Evolutionary conservation across 2,329 filamentous ascomycete species (phyloP).

Genomic region (Aureobasidium sp.): DNA sequence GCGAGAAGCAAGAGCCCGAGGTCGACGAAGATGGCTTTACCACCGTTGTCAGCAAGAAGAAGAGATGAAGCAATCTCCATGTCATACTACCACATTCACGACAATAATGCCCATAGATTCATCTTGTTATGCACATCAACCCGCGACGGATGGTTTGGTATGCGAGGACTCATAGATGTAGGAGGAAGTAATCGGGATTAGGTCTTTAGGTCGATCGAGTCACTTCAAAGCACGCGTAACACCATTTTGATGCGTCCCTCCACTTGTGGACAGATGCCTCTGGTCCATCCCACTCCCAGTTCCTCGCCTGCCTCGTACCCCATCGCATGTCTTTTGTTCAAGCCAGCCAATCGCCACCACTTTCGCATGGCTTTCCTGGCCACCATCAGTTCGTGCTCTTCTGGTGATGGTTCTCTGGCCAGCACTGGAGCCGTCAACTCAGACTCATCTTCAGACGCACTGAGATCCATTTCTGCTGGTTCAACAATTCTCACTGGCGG

Average conservation of each 20-base stretch:
- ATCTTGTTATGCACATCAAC: background rate
- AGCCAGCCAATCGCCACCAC: conserved; percentile 61
- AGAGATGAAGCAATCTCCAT: conserved; percentile 17
- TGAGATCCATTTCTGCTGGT: conserved; percentile 11
- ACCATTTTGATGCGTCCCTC: conserved; percentile 60
- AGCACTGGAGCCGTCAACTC: conserved; percentile 30
- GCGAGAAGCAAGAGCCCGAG: conserved; percentile 55
- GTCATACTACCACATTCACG: background rate
- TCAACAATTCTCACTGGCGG: background rate
- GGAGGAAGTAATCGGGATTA: background rate
- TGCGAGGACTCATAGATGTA: too few relatives aligned
- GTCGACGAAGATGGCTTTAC: conserved; percentile 34
- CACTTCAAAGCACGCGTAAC: background rate
- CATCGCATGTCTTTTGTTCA: conserved; percentile 41
- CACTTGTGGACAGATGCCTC: conserved; percentile 65
- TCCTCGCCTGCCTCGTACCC: conserved; percentile 52
- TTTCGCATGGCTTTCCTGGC: conserved; percentile 61
- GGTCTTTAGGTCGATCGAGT: background rate
- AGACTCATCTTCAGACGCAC: conserved; percentile 29
- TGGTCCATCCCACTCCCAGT: conserved; percentile 63
- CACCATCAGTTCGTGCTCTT: conserved; percentile 49
- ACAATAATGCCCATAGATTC: background rate
- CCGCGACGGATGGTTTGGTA: too few relatives aligned
- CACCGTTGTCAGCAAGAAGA: conserved; percentile 30
- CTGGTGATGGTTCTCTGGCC: conserved; percentile 33